Percentiles rank a stretch among this genome's conserved stretches.
phyloP scores from a whole-genome alignment of 2,329 filamentous ascomycete genomes.

The Berkeleyomyces basicola region DNA sequence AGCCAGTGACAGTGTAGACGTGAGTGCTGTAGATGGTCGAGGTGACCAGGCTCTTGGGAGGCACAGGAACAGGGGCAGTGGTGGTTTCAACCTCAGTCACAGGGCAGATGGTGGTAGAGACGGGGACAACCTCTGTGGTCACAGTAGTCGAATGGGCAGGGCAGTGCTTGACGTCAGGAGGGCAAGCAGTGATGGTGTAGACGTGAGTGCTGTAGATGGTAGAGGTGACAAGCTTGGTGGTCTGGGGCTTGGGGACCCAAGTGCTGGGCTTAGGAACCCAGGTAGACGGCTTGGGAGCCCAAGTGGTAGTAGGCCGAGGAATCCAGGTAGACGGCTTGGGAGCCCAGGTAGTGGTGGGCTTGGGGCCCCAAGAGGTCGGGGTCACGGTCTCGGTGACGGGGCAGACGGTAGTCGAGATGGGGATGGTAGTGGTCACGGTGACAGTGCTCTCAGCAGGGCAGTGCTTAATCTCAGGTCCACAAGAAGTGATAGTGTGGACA shows the following conservation, averaged over 20 bases:
- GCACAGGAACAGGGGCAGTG: not conserved
- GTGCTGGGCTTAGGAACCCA: conserved; percentile 9
- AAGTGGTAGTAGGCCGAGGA: not conserved
- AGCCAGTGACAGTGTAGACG: conserved; percentile 39
- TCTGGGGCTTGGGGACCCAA: conserved; percentile 18
- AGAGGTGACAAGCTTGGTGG: conserved; percentile 19
- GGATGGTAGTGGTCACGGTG: not conserved
- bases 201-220: conserved; percentile 41
- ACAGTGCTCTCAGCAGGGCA: conserved; percentile 2
- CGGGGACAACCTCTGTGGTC: conserved; percentile 23
- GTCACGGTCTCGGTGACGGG: not conserved
- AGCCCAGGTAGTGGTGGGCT: not conserved
- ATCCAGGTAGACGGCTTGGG: not conserved
- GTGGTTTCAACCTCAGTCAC: conserved; percentile 11
- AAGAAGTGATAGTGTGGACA: conserved; percentile 44
- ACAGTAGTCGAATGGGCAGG: conserved; percentile 26
- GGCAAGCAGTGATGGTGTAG: conserved; percentile 46
- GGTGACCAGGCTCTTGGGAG: conserved; percentile 16
- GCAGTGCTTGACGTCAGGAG: conserved; percentile 45
- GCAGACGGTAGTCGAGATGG: not conserved
- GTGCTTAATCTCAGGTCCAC: conserved; percentile 37
- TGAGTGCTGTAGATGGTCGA: conserved; percentile 26
- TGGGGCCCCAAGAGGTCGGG: not conserved
- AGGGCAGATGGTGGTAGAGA: conserved; percentile 27
- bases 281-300: not conserved